These are phyloP conservation scores for Malus hybrid DNA, from an alignment of 331 rosid genomes.

Conservation along the genomic window DNA sequence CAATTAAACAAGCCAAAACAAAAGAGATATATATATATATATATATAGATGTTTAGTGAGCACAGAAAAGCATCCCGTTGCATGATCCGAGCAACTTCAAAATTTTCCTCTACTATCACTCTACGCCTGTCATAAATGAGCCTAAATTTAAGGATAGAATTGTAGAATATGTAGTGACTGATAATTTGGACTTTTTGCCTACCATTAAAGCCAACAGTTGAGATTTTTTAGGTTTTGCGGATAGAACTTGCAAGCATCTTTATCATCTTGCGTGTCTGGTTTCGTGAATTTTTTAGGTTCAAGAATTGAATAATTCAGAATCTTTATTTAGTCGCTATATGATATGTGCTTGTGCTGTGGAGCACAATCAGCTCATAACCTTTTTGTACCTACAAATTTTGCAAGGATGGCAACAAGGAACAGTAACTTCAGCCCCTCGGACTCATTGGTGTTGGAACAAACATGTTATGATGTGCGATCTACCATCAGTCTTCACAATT, in stretches of 20 bases:
- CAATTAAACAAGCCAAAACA: not conserved
- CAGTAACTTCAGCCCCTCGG: not conserved
- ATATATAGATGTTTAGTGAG: not conserved
- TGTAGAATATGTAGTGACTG: not conserved
- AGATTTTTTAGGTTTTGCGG: not conserved
- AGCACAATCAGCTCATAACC: not conserved
- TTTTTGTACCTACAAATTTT: not conserved
- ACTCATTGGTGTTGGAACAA: not conserved
- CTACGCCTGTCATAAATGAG: not conserved
- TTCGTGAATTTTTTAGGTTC: not conserved
- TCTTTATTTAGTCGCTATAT: not conserved
- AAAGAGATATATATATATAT: not conserved
- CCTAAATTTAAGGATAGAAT: not conserved
- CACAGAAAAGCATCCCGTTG: not conserved
- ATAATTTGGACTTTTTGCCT: not conserved
- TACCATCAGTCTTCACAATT: not conserved
- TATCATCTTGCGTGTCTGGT: not conserved
- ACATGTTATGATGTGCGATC: not conserved
- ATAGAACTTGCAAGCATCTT: not conserved
- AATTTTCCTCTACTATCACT: not conserved
- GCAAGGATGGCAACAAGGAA: not conserved
- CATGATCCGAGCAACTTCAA: not conserved
- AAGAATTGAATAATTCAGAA: not conserved
- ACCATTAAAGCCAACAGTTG: not conserved
- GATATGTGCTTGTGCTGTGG: not conserved